Percentiles rank a stretch among this genome's conserved stretches.
These are phyloP conservation scores for Schoenoplectus triqueter DNA, from an alignment of 202 grass and related monocot species.

Conservation along the genomic window DNA sequence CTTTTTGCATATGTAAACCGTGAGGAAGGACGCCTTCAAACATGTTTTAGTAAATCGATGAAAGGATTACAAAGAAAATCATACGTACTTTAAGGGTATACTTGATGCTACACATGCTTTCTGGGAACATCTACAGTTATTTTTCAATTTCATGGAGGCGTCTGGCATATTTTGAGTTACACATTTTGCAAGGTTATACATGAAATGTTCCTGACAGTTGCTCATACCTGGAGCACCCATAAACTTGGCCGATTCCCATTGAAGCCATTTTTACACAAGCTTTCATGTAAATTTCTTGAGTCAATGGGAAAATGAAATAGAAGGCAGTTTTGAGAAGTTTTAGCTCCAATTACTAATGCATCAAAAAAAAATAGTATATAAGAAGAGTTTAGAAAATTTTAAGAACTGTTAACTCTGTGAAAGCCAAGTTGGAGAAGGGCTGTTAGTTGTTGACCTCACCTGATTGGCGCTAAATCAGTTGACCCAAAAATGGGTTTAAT, in stretches of 20 bases:
- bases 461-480: background rate
- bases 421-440: background rate
- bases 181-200: background rate
- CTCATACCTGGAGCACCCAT: slow-evolving; percentile 80
- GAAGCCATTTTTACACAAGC: slow-evolving; percentile 75
- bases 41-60: too few relatives aligned
- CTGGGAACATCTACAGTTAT: background rate
- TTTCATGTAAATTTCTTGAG: slow-evolving; percentile 58
- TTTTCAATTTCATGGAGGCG: background rate
- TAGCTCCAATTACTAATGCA: slow-evolving; percentile 69
- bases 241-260: slow-evolving; percentile 70
- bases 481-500: background rate
- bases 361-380: slow-evolving; percentile 15
- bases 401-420: background rate
- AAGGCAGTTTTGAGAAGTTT: slow-evolving; percentile 68
- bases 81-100: background rate
- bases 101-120: background rate
- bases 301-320: slow-evolving; percentile 73
- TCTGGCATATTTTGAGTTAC: background rate
- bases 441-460: background rate
- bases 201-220: background rate
- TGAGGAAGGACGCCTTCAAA: too few relatives aligned
- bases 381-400: slow-evolving; percentile 32
- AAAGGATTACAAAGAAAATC: background rate
- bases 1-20: background rate